These are phyloP conservation scores for Hypomontagnella monticulosa DNA, from an alignment of 495 filamentous ascomycete genomes.

Conservation along the genomic window DNA sequence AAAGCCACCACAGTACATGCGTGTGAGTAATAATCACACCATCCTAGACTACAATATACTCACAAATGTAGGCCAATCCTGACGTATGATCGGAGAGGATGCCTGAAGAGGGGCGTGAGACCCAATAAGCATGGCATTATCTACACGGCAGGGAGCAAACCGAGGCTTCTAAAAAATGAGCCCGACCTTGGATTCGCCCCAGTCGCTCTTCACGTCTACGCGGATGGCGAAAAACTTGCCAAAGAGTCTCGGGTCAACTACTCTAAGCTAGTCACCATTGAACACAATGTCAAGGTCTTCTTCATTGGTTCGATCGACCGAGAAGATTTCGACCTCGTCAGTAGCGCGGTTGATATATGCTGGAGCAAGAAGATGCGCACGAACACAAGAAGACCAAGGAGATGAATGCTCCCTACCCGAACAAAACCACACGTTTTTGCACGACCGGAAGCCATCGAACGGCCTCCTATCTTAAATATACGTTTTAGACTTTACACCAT, in stretches of 20 bases:
- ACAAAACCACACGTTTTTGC: constrained; percentile 42
- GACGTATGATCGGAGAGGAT: constrained; percentile 56
- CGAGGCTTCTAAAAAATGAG: constrained; percentile 48
- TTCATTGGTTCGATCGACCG: constrained; percentile 53
- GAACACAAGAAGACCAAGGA: constrained; percentile 44
- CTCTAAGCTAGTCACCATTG: constrained; percentile 57
- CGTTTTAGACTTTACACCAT: constrained; percentile 30
- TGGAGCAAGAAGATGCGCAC: constrained; percentile 54
- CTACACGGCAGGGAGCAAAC: constrained; percentile 42
- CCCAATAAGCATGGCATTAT: constrained; percentile 58
- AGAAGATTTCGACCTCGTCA: constrained; percentile 49
- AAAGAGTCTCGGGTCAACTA: constrained; percentile 59
- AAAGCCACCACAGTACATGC: constrained; percentile 58
- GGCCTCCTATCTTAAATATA: constrained; percentile 28
- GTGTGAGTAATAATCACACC: constrained; percentile 50
- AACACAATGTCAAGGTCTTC: constrained; percentile 59
- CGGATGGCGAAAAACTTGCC: constrained; percentile 53
- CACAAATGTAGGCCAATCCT: constrained; percentile 53
- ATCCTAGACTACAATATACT: neutral
- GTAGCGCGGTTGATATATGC: constrained; percentile 54
- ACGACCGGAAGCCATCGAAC: constrained; percentile 24
- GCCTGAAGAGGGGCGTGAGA: constrained; percentile 57
- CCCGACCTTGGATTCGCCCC: constrained; percentile 54
- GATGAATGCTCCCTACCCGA: constrained; percentile 37
- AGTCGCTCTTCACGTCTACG: constrained; percentile 48